Evolutionary conservation across 148 eudicot genomes (phyloP).

Genomic region (Rhododendron henanense): DNA sequence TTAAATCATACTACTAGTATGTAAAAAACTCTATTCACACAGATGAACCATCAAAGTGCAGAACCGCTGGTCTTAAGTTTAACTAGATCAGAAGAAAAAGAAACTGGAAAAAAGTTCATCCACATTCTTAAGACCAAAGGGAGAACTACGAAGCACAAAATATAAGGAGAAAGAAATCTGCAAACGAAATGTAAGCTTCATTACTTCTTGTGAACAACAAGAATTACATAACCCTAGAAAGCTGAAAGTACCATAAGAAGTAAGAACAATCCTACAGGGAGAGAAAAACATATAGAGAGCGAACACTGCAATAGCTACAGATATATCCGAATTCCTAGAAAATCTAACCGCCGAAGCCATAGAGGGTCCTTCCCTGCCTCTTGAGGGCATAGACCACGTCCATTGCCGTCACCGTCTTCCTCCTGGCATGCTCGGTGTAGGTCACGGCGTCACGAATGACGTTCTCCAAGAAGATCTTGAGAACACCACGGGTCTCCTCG

Average conservation of each 20-base stretch:
- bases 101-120: not conserved
- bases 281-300: not conserved
- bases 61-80: too few species aligned
- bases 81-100: too few species aligned
- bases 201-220: not conserved
- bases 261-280: not conserved
- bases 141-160: not conserved
- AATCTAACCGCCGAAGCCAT: constrained; percentile 42
- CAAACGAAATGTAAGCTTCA: not conserved
- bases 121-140: not conserved
- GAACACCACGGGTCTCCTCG: constrained; percentile 45
- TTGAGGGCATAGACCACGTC: constrained; percentile 47
- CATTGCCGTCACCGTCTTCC: constrained; percentile 54
- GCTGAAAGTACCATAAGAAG: not conserved
- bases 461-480: constrained; percentile 44
- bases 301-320: not conserved
- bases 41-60: too few species aligned
- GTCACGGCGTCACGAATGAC: constrained; percentile 47
- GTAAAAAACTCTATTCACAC: too few species aligned
- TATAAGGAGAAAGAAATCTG: not conserved
- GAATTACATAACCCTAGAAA: not conserved
- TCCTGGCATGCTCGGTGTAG: constrained; percentile 43
- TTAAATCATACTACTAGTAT: too few species aligned
- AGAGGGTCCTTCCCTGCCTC: constrained; percentile 54
- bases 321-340: not conserved